phyloP scores from a whole-genome alignment of 768 basidiomycete species.

The Psilocybe sp. region DNA sequence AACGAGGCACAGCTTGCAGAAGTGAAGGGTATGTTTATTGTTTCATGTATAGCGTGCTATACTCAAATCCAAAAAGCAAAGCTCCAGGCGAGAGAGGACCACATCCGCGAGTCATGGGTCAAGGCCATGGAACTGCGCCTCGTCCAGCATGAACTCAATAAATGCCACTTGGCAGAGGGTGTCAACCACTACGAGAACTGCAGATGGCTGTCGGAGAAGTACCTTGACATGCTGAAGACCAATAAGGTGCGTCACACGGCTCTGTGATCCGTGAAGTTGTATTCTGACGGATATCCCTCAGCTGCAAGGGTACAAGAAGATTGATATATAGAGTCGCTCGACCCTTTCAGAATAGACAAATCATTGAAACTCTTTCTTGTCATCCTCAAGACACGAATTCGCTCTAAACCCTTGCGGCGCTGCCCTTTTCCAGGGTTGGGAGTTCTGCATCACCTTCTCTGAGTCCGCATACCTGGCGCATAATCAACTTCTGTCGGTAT shows the following conservation, averaged over 20 bases:
- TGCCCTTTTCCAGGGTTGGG: too few species aligned
- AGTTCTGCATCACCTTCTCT: too few species aligned
- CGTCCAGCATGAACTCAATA: constrained; percentile 83
- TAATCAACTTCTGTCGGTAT: too few species aligned
- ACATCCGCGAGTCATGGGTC: constrained; percentile 91
- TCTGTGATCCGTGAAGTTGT: too few species aligned
- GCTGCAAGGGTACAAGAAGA: constrained; percentile 85
- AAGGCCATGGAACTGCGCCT: constrained; percentile 90
- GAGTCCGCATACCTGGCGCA: too few species aligned
- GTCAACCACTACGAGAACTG: constrained; percentile 92
- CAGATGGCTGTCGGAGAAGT: constrained; percentile 81
- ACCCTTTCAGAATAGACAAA: constrained; percentile 5
- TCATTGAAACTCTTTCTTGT: too few species aligned
- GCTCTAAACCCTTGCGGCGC: too few species aligned
- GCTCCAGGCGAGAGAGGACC: constrained; percentile 65
- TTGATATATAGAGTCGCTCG: constrained; percentile 40
- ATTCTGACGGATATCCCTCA: constrained; percentile 22
- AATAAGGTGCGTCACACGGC: constrained; percentile 63
- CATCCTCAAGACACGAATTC: too few species aligned
- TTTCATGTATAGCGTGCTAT: background rate
- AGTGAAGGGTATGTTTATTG: constrained; percentile 42
- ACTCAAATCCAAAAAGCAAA: constrained; percentile 39
- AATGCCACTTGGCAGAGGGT: constrained; percentile 88
- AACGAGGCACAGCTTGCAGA: constrained; percentile 34
- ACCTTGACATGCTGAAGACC: constrained; percentile 72